Base-by-base conservation (phyloP, 2,329 filamentous ascomycete species). In the Talaromyces sp. region DNA sequence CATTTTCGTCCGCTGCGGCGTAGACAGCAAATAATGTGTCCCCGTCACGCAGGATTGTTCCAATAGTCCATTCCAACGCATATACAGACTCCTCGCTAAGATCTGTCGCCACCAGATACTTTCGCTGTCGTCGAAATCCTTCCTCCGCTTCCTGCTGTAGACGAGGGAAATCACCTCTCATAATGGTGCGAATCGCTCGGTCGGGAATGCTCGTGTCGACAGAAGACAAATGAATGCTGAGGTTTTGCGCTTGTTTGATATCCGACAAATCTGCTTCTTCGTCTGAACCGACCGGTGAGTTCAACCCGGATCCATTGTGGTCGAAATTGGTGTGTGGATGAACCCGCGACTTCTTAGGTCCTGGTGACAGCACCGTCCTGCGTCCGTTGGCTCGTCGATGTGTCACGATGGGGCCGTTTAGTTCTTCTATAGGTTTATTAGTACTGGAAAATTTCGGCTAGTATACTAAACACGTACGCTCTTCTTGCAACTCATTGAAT, bases 51-150 rank as follows among this genome's bases (percentile, higher is more conserved):
- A 99, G 80, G 5, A 97, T 91, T 0, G 93, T 97, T 7, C 94
- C 94, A 57, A 99, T 92, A 0, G 93, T 94, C 94, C 94, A 99
- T 72, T 99, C 94, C 33, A 99, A 80, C 1, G 94, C 94, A 71
- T 97, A 95, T 6, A 90, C 89, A 4, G 93, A 92, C 75, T 99
- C 94, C 37, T 94, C 89, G 65, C 92, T 97, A 3, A 97, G 78
- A 73, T 99, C 94, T 0, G 91, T 97, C 2, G 94, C 93, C n/a
- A 97, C 91, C 15, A 99, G 78, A 70, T 97, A 99, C 67, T 94
- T 95, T 55, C 94, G 84, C 61, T 93, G 83, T 55, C 89, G 84
- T 52, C 89, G 85, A 52, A 89, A 81, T 54, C 91, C 89, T 11
- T 90, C 88, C 58, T 92, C 86, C 0, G 89, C 89, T 67, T 92